Evolutionary conservation across 2,329 filamentous ascomycete species (phyloP), one percentile per base, ranked within the genome.

Genomic region (Colletotrichum paranaense): DNA sequence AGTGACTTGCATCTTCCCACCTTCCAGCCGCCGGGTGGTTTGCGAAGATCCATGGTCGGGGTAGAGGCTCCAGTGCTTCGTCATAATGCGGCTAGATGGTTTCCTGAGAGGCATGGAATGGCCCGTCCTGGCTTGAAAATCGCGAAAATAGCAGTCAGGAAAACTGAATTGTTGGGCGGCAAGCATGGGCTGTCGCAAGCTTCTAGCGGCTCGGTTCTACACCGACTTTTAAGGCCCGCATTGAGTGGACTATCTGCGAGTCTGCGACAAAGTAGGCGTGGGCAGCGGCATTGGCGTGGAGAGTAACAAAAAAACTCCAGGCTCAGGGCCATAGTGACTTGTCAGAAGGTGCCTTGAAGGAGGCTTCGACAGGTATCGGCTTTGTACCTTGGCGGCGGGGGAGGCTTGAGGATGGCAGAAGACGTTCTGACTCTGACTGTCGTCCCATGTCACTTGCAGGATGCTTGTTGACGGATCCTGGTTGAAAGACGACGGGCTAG

Each of bases 181-280:
- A 68, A 63, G 38, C 72, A 74, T 72, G 72, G 46, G 57, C 68
- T 62, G 55, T 65, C 46, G 57, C 32, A 57, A 56, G 60, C 71
- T 62, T 46, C 42, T 59, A 55, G 68, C 63, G 72, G 62, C 63
- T 70, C 69, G 53, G 35, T 55, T 62, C 74, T 75, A 75, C 74
- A 75, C 74, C 74, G 74, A 75, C 74, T 75, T 75, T 70, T 69
- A 58, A 73, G 74, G 68, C 74, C 74, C 74, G 74, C 74, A 75
- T 67, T 52, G 69, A 70, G 68, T 75, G 74, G 74, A 56, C 68
- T 66, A 58, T 62, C 60, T 73, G 71, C 56, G 62, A 73, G 71
- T 66, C 67, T 71, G 71, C 67, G 71, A 66, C 71, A 73, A 60
- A 62, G 62, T 38, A 62, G 67, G 67, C 60, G 60, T 62, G 62